These are phyloP conservation scores for Talaromyces marneffei DNA, from an alignment of 2,329 filamentous ascomycete species.

Conservation along the genomic window DNA sequence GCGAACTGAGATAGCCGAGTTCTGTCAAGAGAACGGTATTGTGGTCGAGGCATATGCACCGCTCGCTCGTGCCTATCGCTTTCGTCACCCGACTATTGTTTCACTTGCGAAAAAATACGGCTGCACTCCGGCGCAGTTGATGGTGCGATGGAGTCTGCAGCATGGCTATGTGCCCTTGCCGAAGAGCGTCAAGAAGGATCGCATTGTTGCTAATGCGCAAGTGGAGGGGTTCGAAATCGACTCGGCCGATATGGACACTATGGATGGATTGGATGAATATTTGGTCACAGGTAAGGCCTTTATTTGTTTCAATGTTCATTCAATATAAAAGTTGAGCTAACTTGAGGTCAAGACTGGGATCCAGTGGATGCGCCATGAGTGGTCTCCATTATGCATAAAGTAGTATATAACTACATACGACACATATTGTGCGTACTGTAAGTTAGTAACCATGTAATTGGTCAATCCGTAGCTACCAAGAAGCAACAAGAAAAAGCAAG, in stretches of 20 bases:
- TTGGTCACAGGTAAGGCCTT: slow-evolving; percentile 63
- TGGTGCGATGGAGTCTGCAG: slow-evolving; percentile 74
- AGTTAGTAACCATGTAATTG: too few relatives aligned
- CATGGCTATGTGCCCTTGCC: slow-evolving; percentile 67
- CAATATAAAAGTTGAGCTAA: neutral
- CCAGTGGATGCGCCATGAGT: slow-evolving; percentile 19
- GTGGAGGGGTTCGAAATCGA: slow-evolving; percentile 52
- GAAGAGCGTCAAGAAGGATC: slow-evolving; percentile 60
- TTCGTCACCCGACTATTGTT: slow-evolving; percentile 61
- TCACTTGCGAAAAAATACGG: slow-evolving; percentile 61
- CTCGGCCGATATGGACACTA: slow-evolving; percentile 54
- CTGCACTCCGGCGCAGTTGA: slow-evolving; percentile 65
- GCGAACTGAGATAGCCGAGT: slow-evolving; percentile 58
- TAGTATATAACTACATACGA: neutral
- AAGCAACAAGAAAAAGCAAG: neutral
- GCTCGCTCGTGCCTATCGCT: slow-evolving; percentile 63
- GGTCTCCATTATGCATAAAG: neutral
- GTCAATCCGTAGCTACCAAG: neutral
- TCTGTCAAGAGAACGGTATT: slow-evolving; percentile 62
- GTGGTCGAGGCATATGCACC: slow-evolving; percentile 75
- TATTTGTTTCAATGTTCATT: too few relatives aligned
- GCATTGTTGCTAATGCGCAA: slow-evolving; percentile 61
- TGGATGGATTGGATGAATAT: slow-evolving; percentile 65
- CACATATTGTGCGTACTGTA: too few relatives aligned
- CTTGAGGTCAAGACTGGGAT: slow-evolving; percentile 18